Percentiles rank a stretch among this genome's conserved stretches.
Conservation (phyloP, 2,329 filamentous ascomycete species). For the Chaetomiaceae sp. region DNA sequence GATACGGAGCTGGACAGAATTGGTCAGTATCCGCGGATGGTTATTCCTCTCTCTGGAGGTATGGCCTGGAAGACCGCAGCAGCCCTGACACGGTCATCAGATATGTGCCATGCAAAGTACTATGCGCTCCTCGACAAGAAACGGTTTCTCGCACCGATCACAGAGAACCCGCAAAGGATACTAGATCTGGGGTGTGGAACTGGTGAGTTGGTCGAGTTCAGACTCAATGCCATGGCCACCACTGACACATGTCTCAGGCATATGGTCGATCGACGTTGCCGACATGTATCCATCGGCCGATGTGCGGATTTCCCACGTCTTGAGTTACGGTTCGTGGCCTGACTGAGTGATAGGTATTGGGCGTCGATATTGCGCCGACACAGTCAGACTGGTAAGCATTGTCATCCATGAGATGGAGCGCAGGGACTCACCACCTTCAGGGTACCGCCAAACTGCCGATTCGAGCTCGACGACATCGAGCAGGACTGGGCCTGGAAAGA, state of each 20-base stretch:
- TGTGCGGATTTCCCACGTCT: background rate
- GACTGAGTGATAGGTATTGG: slow-evolving; percentile 32
- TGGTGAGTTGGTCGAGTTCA: background rate
- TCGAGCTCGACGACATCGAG: slow-evolving; percentile 37
- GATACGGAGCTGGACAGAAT: slow-evolving; percentile 39
- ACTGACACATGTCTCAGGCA: slow-evolving; percentile 25
- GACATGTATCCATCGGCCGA: slow-evolving; percentile 19
- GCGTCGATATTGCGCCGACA: slow-evolving; percentile 49
- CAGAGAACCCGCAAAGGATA: slow-evolving; percentile 28
- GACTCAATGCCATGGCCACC: background rate
- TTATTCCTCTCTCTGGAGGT: no score
- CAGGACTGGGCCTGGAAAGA: slow-evolving; percentile 36
- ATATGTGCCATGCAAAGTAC: slow-evolving; percentile 17
- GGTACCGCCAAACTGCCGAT: slow-evolving; percentile 35
- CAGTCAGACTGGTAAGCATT: slow-evolving; percentile 37
- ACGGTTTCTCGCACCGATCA: slow-evolving; percentile 19
- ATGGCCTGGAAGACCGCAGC: no score
- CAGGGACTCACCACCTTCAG: background rate
- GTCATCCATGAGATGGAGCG: no score
- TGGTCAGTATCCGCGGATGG: background rate
- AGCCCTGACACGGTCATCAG: background rate
- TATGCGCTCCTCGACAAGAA: slow-evolving; percentile 27
- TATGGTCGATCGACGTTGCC: slow-evolving; percentile 32
- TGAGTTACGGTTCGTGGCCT: background rate
- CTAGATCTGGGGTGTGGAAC: slow-evolving; percentile 32